Evolutionary conservation across 1,139 yeast species (phyloP).

Genomic region (Meyerozyma smithsonii): DNA sequence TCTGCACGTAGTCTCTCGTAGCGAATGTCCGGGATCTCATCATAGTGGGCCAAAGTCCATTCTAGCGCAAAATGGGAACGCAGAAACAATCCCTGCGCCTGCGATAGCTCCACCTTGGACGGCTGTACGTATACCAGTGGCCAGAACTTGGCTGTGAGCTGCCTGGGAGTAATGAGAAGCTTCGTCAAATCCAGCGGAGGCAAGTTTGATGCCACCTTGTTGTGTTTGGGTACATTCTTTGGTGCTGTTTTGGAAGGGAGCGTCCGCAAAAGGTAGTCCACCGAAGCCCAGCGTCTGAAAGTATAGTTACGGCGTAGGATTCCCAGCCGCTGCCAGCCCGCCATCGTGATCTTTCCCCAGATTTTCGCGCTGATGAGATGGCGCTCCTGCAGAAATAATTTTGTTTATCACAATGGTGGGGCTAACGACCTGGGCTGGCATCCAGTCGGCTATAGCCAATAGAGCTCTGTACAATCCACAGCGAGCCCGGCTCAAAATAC

Average conservation of each 20-base stretch:
- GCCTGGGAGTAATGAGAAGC: not conserved
- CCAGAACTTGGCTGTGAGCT: not conserved
- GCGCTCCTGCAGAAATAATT: not conserved
- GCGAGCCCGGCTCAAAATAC: not conserved
- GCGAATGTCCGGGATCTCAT: conserved; percentile 56
- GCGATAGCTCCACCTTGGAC: not conserved
- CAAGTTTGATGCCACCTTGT: not conserved
- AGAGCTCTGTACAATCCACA: not conserved
- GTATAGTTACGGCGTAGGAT: not conserved
- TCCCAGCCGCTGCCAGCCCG: not conserved
- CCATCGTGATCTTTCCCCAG: not conserved
- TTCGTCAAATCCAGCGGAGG: conserved; percentile 1
- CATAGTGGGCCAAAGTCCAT: conserved; percentile 53
- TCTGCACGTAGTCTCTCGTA: conserved; percentile 20
- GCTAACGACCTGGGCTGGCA: not conserved
- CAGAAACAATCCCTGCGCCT: conserved; percentile 32
- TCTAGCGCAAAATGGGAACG: conserved; percentile 42
- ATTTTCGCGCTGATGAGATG: not conserved
- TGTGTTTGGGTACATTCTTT: not conserved
- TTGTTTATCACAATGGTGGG: too few relatives aligned
- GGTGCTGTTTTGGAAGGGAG: not conserved
- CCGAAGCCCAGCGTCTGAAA: not conserved
- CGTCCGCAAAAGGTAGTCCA: not conserved
- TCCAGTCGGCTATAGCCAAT: not conserved
- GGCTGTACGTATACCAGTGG: not conserved